Evolutionary conservation across 1,284 basidiomycete genomes (phyloP).

Genomic region (Microbotryomycetes sp.): DNA sequence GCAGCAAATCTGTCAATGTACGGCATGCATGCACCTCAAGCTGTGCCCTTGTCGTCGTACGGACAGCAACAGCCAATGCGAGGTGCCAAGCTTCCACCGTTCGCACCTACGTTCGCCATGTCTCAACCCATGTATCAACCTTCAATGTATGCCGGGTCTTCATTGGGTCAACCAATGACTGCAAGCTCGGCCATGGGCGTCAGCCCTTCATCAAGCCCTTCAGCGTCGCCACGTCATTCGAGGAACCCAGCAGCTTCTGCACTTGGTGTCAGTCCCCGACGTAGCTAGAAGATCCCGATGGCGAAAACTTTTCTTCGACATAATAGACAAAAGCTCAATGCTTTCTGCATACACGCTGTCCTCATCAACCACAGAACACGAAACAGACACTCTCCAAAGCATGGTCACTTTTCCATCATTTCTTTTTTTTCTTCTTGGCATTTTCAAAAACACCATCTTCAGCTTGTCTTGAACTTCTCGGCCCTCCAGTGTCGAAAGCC

Average conservation of each 20-base stretch:
- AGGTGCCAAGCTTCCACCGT: conserved; percentile 18
- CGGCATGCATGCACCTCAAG: conserved; percentile 1
- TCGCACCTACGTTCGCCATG: conserved; percentile 24
- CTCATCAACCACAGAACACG: no score
- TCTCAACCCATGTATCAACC: conserved; percentile 23
- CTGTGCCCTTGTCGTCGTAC: neutral
- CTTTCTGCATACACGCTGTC: no score
- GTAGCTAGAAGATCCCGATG: neutral
- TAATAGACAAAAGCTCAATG: no score
- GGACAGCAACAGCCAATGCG: neutral
- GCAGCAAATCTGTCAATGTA: neutral
- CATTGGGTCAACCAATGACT: neutral
- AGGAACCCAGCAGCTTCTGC: neutral
- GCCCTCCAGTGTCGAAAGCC: no score
- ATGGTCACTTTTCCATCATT: no score
- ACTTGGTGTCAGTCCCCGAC: neutral
- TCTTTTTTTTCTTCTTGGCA: no score
- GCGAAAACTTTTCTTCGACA: no score
- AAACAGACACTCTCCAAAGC: no score
- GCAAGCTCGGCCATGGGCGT: neutral
- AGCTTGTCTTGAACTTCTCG: no score
- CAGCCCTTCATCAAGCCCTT: neutral
- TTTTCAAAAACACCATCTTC: no score
- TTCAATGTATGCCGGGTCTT: neutral
- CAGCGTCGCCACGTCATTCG: neutral